Base-by-base conservation (phyloP, 768 basidiomycete genomes). In the Tephrocybe sp. region DNA sequence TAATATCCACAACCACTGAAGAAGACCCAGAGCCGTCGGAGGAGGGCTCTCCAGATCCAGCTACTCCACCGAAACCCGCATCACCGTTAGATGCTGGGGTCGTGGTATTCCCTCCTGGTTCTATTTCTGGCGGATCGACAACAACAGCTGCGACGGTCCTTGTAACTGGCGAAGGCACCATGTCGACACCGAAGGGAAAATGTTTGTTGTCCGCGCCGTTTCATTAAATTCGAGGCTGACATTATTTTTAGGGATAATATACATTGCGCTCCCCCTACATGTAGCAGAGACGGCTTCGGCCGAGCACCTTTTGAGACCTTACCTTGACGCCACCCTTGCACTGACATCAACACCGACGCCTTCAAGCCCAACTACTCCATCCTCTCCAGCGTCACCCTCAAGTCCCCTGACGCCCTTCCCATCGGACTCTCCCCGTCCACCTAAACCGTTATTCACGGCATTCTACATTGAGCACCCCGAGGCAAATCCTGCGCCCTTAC, bases 141-240 rank as follows among this genome's bases (percentile, higher is more conserved):
- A 70, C 70, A 1, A 70, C 72, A 9, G 75, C 83, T 3, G 85
- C 80, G 2, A 84, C 83, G 39, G 82, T 76, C 1, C 65, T 94
- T 27, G 69, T 88, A 18, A 80, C 83, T 1, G 92, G 92, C 2
- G 81, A 86, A 60, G 84, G 81, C 8, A 85, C 85, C 12, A 71
- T 91, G 70, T 84, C 87, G 4, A 76, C 87, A 18, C 92, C 92
- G 0, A 69, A 73, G 41, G 87, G 82, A 2, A 85, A 84, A 75
- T 88, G 89, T 87, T 59, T 58, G 84, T 71, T 54, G 22, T 45
- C n/a, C n/a, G n/a, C n/a, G n/a, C n/a, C n/a, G n/a, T n/a, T n/a
- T n/a, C n/a, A n/a, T n/a, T n/a, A n/a, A n/a, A n/a, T n/a, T n/a
- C n/a, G n/a, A n/a, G n/a, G n/a, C n/a, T n/a, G n/a, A n/a, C 55